Conservation (phyloP, 2,329 filamentous ascomycete species). For the Cryphonectria radicalis region DNA sequence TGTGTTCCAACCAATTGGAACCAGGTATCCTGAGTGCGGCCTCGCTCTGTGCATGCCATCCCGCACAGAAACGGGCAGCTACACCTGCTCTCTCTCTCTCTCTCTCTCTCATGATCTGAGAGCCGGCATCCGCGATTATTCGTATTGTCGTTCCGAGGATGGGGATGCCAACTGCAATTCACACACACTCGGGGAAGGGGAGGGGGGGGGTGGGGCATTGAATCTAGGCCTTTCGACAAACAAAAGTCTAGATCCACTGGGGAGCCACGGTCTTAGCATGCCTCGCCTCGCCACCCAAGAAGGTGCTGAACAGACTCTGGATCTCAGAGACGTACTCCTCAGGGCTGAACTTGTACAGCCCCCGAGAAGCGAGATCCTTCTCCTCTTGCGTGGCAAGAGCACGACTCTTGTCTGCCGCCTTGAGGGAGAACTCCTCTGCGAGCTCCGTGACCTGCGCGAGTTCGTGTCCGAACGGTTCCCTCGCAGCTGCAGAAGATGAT, state of each 20-base stretch:
- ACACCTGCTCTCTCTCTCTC: neutral
- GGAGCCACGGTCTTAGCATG: constrained; percentile 39
- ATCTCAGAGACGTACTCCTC: constrained; percentile 87
- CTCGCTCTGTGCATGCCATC: neutral
- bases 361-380: constrained; percentile 68
- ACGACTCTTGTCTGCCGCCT: constrained; percentile 49
- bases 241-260: constrained; percentile 54
- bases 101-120: no score
- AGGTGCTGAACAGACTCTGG: constrained; percentile 65
- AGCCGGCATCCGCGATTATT: neutral
- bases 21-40: constrained; percentile 21
- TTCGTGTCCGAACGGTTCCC: constrained; percentile 80
- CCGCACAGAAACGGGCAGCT: neutral
- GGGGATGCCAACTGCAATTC: no score
- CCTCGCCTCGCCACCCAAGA: constrained; percentile 54
- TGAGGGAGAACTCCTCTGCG: constrained; percentile 81
- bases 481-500: constrained; percentile 32
- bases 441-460: constrained; percentile 91
- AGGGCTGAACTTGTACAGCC: constrained; percentile 74
- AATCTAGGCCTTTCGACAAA: no score
- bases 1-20: constrained; percentile 15
- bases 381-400: constrained; percentile 75
- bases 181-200: no score
- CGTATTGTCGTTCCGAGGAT: neutral
- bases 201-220: no score